A percentile compares a stretch with the other conserved stretches of the same genome.
Evolutionary conservation across 768 basidiomycete species (phyloP).

Genomic region (Trametes cingulata): DNA sequence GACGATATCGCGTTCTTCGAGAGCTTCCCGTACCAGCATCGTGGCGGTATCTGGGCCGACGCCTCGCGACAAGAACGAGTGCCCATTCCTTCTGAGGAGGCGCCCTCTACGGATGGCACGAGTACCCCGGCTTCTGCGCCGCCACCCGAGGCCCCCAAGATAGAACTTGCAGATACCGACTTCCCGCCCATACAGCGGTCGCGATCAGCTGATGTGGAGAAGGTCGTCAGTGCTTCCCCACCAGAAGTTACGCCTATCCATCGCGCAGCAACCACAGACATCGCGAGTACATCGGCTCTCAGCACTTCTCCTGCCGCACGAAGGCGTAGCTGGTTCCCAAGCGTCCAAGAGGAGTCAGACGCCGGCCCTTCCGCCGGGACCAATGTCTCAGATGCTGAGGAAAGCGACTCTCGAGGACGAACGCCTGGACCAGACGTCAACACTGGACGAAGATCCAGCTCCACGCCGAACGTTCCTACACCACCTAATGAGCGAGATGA

Average conservation of each 20-base stretch:
- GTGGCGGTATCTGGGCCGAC: conserved; percentile 91
- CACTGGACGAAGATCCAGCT: conserved; percentile 17
- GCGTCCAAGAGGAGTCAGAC: conserved; percentile 41
- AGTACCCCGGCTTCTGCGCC: conserved; percentile 40
- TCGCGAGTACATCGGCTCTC: conserved; percentile 24
- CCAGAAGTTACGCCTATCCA: conserved; percentile 27
- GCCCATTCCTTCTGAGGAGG: conserved; percentile 4
- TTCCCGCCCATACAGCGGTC: conserved; percentile 27
- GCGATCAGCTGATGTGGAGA: conserved; percentile 33
- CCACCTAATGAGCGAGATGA: neutral
- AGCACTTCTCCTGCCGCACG: conserved; percentile 31
- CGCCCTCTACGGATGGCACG: conserved; percentile 25
- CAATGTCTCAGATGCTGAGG: conserved; percentile 4
- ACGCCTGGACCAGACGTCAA: conserved; percentile 10
- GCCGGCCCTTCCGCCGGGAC: conserved; percentile 9
- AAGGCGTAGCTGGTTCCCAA: conserved; percentile 59
- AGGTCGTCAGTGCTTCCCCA: conserved; percentile 17
- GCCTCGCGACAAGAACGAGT: conserved; percentile 51
- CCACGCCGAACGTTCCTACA: conserved; percentile 7
- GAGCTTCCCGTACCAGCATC: conserved; percentile 56
- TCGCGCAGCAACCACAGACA: conserved; percentile 28
- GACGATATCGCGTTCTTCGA: conserved; percentile 98
- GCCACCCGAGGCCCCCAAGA: conserved; percentile 19
- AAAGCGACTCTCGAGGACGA: conserved; percentile 17
- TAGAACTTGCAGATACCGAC: conserved; percentile 20